Evolutionary conservation across 306 rosid genomes (phyloP).

Genomic region (Astragalus glycyphyllos): DNA sequence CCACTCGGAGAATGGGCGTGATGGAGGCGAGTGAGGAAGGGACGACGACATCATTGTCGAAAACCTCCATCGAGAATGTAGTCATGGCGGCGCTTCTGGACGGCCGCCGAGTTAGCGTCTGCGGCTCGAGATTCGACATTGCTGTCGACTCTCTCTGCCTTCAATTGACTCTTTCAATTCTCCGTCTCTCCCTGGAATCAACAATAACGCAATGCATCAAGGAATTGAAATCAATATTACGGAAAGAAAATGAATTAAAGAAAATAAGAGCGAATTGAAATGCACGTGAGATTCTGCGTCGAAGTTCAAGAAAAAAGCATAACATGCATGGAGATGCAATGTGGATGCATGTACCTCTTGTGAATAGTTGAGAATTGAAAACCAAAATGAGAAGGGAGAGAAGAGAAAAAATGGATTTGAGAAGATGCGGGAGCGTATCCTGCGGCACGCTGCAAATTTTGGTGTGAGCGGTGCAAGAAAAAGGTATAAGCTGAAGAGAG

Average conservation of each 20-base stretch:
- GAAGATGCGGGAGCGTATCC: not conserved
- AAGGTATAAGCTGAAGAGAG: slow-evolving; percentile 3
- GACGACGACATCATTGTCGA: slow-evolving; percentile 90
- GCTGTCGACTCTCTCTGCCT: too few relatives aligned
- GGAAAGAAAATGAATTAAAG: too few relatives aligned
- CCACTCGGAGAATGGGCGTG: slow-evolving; percentile 90
- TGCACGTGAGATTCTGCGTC: not conserved
- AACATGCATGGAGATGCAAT: not conserved
- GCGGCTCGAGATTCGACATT: too few relatives aligned
- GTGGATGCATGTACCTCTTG: slow-evolving; percentile 12
- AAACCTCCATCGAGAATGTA: too few relatives aligned
- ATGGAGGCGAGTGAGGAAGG: slow-evolving; percentile 90
- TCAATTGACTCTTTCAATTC: too few relatives aligned
- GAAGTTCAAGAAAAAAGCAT: not conserved
- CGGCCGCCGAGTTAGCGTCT: too few relatives aligned
- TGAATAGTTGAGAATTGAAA: not conserved
- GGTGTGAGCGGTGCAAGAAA: not conserved
- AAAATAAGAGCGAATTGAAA: not conserved
- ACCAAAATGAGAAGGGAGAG: not conserved
- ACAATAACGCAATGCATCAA: too few relatives aligned
- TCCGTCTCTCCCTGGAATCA: too few relatives aligned
- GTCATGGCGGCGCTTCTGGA: too few relatives aligned
- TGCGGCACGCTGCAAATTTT: not conserved
- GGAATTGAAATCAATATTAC: too few relatives aligned
- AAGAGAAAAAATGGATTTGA: not conserved